Base-by-base conservation (phyloP, 2,329 filamentous ascomycete genomes). In the Dothideomycetes sp. region DNA sequence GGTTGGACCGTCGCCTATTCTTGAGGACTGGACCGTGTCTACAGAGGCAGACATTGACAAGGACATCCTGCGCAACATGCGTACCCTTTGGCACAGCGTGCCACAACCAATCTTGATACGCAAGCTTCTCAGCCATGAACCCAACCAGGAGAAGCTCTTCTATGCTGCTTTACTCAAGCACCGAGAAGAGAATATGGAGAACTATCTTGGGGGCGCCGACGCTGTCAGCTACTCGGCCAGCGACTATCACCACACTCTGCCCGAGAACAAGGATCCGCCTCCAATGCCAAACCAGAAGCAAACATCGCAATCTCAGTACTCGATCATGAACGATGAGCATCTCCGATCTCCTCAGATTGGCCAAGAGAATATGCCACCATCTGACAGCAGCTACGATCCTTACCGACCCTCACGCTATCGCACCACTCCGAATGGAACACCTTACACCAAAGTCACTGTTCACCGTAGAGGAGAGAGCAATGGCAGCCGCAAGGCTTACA, bases 121-220 rank as follows among this genome's bases (percentile, higher is more conserved):
- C 41, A 81, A 78, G 53, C 69, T 96, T n/a, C 50, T 67, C 39
- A 66, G 59, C 49, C 53, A 60, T 30, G 65, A 70, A 48, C 69
- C 76, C 4, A 96, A 94, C 49, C 85, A 94, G 41, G 87, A 95
- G 57, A 94, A 94, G 56, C 73, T 89, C 50, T 95, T 96, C 61
- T 98, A 96, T 61, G 82, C 79, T 62, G 74, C 93, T 15, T 72
- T 98, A 6, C 64, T 82, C 49, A 82, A 81, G 58, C 93, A 94
- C 58, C 76, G 84, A 31, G 80, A 94, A 48, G 79, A 85, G 47
- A 81, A 91, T 51, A 63, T 94, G 2, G 88, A 96, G 57, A 84
- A 94, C 55, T 96, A 91, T 55, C 64, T 70, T 41, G 82, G 82
- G 45, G 78, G 80, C 20, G 75, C 83, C 16, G 67, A 65, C 39